Base-by-base conservation (phyloP, 176 grass and related monocot genomes). In the Carex littledalei region DNA sequence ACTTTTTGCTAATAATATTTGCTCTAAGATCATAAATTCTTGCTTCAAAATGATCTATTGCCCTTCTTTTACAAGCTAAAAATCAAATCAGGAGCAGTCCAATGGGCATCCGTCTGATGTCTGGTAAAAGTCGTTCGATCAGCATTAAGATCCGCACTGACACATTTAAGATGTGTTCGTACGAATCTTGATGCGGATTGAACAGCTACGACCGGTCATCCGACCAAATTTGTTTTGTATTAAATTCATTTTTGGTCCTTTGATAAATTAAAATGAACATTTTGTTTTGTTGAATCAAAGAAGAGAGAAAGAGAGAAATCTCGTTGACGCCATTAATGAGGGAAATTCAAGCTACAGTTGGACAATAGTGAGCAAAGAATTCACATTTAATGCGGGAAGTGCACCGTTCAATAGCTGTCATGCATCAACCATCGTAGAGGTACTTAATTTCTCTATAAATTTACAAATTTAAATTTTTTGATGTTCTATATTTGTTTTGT, bases 371-470 rank as follows among this genome's bases (percentile, higher is more conserved):
- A 83, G 74, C 2, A 29, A 69, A 70, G 88, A 83, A 78, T 86
- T 86, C 69, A 86, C 84, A 29, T 89, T 89, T 72, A 20, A 60
- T 63, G 32, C 21, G 5, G 80, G 69, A 35, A 63, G 18, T 64
- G 79, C 39, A 12, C 84, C 69, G 41, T 89, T 89, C 79, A 86
- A 60, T 22, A 84, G 45, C 59, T 89, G 88, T 54, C 88, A 89
- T 79, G 88, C 88, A 86, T 89, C 84, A 4, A 89, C 88, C 50
- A 80, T 89, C 5, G 84, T 63, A 12, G 88, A 84, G 88, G 84
- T 79, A 29, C 7, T 54, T 65, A 14, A 22, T 18, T 53, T 67
- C n/a, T 3, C 13, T 14, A 29, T 21, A 59, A 39, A 0, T 60
- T 62, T 13, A 35, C 6, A 1, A 35, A 59, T 10, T 60, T 9